Evolutionary conservation across 306 rosid species (phyloP), one percentile per base, ranked within the genome.

Genomic region (Cajanus cajan): DNA sequence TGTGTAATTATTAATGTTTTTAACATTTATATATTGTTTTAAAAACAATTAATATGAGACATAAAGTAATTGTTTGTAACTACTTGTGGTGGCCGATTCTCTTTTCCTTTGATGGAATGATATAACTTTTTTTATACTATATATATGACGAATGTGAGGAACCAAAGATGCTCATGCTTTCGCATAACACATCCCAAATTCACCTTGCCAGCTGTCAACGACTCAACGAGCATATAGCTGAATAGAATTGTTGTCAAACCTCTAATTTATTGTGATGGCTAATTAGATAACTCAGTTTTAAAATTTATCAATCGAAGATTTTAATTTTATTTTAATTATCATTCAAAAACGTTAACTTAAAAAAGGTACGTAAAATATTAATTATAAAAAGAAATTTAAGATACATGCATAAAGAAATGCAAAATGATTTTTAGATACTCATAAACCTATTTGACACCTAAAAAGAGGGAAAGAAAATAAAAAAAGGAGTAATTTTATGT

Each of bases 51-150:
- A 55, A 9, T 21, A 21, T 21, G 34, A 9, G 62, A 21, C 62
- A 55, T 55, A 22, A 58, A 24, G 66, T 58, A 25, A 2, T 58
- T 58, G 1, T 28, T 25, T 58, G 66, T 25, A 58, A 36, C 39
- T 48, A 63, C 50, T 57, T 65, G 75, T 25, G 39, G 14, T 37
- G 39, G 48, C 43, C 52, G 54, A 18, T 71, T 66, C 43, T 76
- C 71, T 83, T 78, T 72, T 37, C 76, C 64, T 31, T 66, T 13
- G 51, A 68, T 74, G 74, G 73, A 62, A 61, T 64, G 51, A 64
- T 70, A 74, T 2, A 2, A 9, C n/a, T n/a, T 19, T 14, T 55
- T 33, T 39, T 37, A 61, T 39, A 12, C 31, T 11, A 15, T 7
- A 34, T 6, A 45, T 14, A 64, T 10, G 31, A 68, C 22, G 5